These are phyloP conservation scores for Rhodotorula glutinis DNA, from an alignment of 1,284 basidiomycete genomes.

Conservation along the genomic window DNA sequence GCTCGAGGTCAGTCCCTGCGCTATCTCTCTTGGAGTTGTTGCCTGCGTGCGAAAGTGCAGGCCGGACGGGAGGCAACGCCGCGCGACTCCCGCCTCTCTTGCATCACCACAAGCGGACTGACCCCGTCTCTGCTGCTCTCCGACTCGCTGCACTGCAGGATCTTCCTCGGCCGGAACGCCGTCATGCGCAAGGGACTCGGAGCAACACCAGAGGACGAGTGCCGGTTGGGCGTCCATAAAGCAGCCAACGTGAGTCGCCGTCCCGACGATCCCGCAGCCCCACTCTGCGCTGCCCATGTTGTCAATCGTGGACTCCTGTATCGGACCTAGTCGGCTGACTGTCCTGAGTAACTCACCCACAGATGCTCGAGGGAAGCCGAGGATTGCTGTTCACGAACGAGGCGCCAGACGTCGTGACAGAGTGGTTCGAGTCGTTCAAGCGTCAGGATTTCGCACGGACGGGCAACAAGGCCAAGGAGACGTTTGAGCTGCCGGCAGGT, in stretches of 20 bases:
- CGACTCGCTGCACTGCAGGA: constrained; percentile 50
- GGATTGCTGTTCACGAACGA: constrained; percentile 90
- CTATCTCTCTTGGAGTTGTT: no score
- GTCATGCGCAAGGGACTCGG: constrained; percentile 98
- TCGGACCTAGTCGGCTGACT: no score
- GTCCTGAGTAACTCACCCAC: neutral
- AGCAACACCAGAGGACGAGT: constrained; percentile 78
- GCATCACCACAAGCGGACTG: neutral
- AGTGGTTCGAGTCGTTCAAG: constrained; percentile 90
- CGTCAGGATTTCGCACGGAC: constrained; percentile 88
- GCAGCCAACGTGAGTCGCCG: constrained; percentile 67
- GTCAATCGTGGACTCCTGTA: no score
- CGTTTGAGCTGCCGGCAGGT: constrained; percentile 69
- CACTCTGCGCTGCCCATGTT: neutral
- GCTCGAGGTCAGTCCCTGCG: constrained; percentile 46
- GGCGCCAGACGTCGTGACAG: constrained; percentile 78
- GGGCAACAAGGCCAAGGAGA: constrained; percentile 73
- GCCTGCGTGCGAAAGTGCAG: no score
- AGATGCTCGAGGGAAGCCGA: constrained; percentile 90
- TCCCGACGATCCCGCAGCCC: neutral
- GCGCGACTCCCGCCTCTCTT: neutral
- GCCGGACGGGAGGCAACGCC: no score
- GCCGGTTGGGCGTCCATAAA: constrained; percentile 72
- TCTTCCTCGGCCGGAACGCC: constrained; percentile 88
- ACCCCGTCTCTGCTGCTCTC: neutral